Evolutionary conservation across 2,329 filamentous ascomycete genomes (phyloP).

Genomic region (Hypoxylon sp.): DNA sequence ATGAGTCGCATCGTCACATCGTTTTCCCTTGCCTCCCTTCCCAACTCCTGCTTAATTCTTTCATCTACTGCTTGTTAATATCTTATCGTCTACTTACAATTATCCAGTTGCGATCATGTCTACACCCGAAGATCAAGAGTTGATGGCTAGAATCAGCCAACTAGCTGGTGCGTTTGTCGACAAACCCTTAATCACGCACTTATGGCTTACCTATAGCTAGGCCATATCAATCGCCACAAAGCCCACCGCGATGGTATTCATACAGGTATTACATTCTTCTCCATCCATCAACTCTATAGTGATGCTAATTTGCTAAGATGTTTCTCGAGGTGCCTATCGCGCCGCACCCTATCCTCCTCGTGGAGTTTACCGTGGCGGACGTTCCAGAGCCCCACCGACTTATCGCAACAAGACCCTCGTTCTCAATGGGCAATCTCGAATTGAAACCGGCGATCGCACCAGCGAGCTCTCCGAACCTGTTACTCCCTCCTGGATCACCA

Average conservation of each 20-base stretch:
- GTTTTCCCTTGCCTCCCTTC: constrained; percentile 7
- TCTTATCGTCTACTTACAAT: constrained; percentile 26
- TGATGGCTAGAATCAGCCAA: constrained; percentile 65
- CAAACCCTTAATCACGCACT: constrained; percentile 19
- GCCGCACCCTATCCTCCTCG: constrained; percentile 48
- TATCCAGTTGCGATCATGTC: constrained; percentile 41
- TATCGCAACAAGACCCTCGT: constrained; percentile 52
- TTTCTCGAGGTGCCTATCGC: constrained; percentile 43
- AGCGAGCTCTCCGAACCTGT: constrained; percentile 53
- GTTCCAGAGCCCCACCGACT: constrained; percentile 43
- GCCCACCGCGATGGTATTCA: constrained; percentile 65
- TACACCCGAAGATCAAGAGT: constrained; percentile 60
- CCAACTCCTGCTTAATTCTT: neutral
- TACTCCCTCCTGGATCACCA: constrained; percentile 72
- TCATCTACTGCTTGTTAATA: neutral
- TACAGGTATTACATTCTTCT: constrained; percentile 40
- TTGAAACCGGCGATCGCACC: constrained; percentile 42
- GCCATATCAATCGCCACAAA: constrained; percentile 84
- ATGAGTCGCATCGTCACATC: neutral
- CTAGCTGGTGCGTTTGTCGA: constrained; percentile 58
- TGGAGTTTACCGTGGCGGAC: constrained; percentile 44
- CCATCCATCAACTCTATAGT: neutral
- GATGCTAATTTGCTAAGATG: constrained; percentile 31
- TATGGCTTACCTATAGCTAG: constrained; percentile 57
- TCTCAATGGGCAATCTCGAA: constrained; percentile 48